These are phyloP conservation scores for Plectosphaerella sp. DNA, from an alignment of 2,329 filamentous ascomycete species.

Conservation along the genomic window DNA sequence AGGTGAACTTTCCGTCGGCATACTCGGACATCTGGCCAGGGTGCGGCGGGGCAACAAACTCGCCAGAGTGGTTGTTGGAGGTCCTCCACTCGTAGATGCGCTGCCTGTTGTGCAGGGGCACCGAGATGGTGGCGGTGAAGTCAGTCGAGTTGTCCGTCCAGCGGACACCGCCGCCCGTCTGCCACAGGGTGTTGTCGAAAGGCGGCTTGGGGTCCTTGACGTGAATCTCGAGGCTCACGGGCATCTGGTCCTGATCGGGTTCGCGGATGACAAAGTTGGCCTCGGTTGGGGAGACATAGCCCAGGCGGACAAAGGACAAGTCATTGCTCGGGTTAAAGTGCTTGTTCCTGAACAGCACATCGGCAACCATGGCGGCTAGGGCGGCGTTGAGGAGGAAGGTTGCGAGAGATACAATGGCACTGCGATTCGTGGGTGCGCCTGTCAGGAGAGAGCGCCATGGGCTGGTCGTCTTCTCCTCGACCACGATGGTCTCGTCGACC, in stretches of 20 bases:
- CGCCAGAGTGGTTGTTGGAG: slow-evolving; percentile 81
- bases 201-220: slow-evolving; percentile 45
- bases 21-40: slow-evolving; percentile 58
- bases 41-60: slow-evolving; percentile 73
- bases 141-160: slow-evolving; percentile 74
- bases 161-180: slow-evolving; percentile 58
- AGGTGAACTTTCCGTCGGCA: slow-evolving; percentile 72
- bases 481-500: slow-evolving; percentile 57
- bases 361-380: slow-evolving; percentile 65
- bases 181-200: slow-evolving; percentile 59
- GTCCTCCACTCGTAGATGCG: slow-evolving; percentile 78
- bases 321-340: slow-evolving; percentile 67
- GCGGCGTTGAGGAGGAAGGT: slow-evolving; percentile 70
- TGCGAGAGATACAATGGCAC: slow-evolving; percentile 57
- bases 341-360: slow-evolving; percentile 72
- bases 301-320: slow-evolving; percentile 80
- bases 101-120: slow-evolving; percentile 65
- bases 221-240: slow-evolving; percentile 66
- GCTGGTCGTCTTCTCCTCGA: slow-evolving; percentile 52
- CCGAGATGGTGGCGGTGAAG: slow-evolving; percentile 67
- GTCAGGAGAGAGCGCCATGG: slow-evolving; percentile 64
- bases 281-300: slow-evolving; percentile 76
- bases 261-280: slow-evolving; percentile 84
- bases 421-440: slow-evolving; percentile 72
- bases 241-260: slow-evolving; percentile 69